Evolutionary conservation across 768 basidiomycete genomes (phyloP).

Genomic region (Gelatoporia subvermispora): DNA sequence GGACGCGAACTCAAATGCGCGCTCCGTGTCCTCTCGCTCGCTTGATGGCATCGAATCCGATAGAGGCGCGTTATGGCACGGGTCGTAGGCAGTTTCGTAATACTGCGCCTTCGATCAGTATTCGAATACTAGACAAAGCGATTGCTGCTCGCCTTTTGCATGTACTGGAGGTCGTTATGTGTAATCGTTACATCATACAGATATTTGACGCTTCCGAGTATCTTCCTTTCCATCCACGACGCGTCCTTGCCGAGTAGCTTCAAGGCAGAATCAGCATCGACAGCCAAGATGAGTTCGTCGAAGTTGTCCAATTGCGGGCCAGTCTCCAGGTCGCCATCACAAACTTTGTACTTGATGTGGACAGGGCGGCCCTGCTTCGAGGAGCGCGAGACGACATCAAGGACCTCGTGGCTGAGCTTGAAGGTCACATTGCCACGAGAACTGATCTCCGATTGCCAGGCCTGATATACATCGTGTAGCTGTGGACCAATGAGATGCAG

Average conservation of each 20-base stretch:
- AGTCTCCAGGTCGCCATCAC: slow-evolving; percentile 7
- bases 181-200: slow-evolving; percentile 47
- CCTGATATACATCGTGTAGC: slow-evolving; percentile 26
- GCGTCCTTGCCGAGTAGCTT: slow-evolving; percentile 36
- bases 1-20: slow-evolving; percentile 32
- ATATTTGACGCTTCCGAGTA: slow-evolving; percentile 42
- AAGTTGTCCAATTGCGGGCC: slow-evolving; percentile 25
- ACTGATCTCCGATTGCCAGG: slow-evolving; percentile 23
- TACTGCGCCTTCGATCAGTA: slow-evolving; percentile 27
- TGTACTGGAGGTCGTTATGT: slow-evolving; percentile 42
- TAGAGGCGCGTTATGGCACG: slow-evolving; percentile 24
- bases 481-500: slow-evolving; percentile 1
- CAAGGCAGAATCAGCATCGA: slow-evolving; percentile 40
- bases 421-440: slow-evolving; percentile 23
- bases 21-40: slow-evolving; percentile 22
- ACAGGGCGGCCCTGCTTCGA: slow-evolving; percentile 9
- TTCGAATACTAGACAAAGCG: neutral
- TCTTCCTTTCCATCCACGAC: slow-evolving; percentile 32
- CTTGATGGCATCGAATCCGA: slow-evolving; percentile 14
- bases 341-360: slow-evolving; percentile 17
- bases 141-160: slow-evolving; percentile 34
- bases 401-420: slow-evolving; percentile 22
- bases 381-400: slow-evolving; percentile 17
- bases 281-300: slow-evolving; percentile 42
- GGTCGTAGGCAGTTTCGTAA: slow-evolving; percentile 35